A percentile compares a stretch with the other conserved stretches of the same genome.
These are phyloP conservation scores for Canna indica DNA, from an alignment of 176 grass and related monocot species.

Conservation along the genomic window DNA sequence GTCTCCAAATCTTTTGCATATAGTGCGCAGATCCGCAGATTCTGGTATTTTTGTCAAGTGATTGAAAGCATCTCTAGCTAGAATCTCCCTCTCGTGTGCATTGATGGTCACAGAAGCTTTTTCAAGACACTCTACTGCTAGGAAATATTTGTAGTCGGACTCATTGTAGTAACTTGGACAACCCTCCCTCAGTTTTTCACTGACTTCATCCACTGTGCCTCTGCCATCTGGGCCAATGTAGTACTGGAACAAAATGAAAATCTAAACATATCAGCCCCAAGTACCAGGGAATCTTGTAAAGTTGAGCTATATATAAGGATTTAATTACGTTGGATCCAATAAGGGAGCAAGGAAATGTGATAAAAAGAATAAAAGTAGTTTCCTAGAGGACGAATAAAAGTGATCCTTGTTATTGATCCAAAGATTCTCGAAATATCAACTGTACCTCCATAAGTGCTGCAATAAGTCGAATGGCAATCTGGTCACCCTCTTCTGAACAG, in stretches of 20 bases:
- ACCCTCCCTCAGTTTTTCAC: slow-evolving; percentile 72
- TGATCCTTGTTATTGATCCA: not conserved
- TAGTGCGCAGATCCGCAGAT: slow-evolving; percentile 64
- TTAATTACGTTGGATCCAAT: not conserved
- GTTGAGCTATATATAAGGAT: not conserved
- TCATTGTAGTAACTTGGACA: slow-evolving; percentile 99
- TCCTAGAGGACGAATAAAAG: not conserved
- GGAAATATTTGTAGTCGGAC: slow-evolving; percentile 83
- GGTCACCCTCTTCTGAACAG: slow-evolving; percentile 89
- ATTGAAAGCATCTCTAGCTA: slow-evolving; percentile 90
- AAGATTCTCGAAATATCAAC: not conserved
- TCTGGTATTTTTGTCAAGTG: slow-evolving; percentile 74
- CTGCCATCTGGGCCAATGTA: slow-evolving; percentile 84
- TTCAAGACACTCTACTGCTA: slow-evolving; percentile 88
- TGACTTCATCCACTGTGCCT: slow-evolving; percentile 82
- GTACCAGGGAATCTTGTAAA: not conserved
- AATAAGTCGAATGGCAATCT: slow-evolving; percentile 70
- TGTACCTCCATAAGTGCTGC: slow-evolving; percentile 90
- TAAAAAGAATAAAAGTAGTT: not conserved
- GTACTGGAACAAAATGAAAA: slow-evolving; percentile 45
- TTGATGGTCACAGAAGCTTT: slow-evolving; percentile 55
- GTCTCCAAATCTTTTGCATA: slow-evolving; percentile 97
- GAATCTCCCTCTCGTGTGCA: slow-evolving; percentile 54
- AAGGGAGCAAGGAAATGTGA: not conserved
- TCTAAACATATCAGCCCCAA: not conserved